Evolutionary conservation across 2,329 filamentous ascomycete genomes (phyloP).

Genomic region (Colletotrichum sp.): DNA sequence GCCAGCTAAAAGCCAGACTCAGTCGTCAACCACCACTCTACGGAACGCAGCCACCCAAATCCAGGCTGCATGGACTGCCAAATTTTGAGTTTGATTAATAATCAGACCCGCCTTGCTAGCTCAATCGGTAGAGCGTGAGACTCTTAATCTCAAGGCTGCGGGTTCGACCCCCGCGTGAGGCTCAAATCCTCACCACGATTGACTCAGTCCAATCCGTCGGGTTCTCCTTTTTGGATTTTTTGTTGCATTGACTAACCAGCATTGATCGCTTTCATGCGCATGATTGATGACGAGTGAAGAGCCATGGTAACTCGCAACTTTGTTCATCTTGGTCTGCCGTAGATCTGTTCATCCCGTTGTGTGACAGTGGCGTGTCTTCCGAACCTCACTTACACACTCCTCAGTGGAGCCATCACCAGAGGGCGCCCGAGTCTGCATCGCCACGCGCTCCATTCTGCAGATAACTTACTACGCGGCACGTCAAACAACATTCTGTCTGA

Average conservation of each 20-base stretch:
- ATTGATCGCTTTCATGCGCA: background rate
- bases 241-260: background rate
- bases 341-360: background rate
- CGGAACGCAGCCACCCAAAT: too few relatives aligned
- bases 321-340: background rate
- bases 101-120: constrained; percentile 48
- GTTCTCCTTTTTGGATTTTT: background rate
- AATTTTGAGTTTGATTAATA: background rate
- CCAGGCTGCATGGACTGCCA: too few relatives aligned
- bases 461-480: background rate
- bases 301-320: background rate
- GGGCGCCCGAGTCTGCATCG: fast-evolving
- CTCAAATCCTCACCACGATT: constrained; percentile 22
- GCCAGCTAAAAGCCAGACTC: background rate
- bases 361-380: background rate
- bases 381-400: background rate
- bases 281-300: background rate
- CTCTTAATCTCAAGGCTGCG: constrained; percentile 53
- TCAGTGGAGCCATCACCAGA: background rate
- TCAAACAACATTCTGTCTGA: background rate
- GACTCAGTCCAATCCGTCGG: background rate
- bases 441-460: fast-evolving
- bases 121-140: constrained; percentile 78
- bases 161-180: constrained; percentile 30
- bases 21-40: background rate